Percentiles rank a stretch among this genome's conserved stretches.
phyloP scores from a whole-genome alignment of 495 filamentous ascomycete genomes.

The Hyaloscypha variabilis region DNA sequence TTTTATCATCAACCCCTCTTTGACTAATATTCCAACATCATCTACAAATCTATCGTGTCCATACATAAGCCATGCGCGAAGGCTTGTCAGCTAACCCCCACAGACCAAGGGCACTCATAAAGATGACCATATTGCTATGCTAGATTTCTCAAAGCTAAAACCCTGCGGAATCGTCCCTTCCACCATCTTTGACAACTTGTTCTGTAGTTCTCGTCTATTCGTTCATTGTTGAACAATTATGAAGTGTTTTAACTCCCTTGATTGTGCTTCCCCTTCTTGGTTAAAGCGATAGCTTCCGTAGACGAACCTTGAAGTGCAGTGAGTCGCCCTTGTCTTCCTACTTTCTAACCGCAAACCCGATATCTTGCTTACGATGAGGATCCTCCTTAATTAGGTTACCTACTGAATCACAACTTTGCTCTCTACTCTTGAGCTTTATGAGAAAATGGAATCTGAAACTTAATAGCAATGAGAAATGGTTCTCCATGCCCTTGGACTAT shows the following conservation, averaged over 20 bases:
- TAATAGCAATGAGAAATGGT: not conserved
- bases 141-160: not conserved
- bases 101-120: not conserved
- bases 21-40: no score
- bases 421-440: not conserved
- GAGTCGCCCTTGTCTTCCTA: not conserved
- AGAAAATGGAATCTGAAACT: not conserved
- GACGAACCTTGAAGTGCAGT: constrained; percentile 3
- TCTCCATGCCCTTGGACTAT: not conserved
- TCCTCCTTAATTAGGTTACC: constrained; percentile 22
- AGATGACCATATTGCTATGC: not conserved
- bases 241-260: not conserved
- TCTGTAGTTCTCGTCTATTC: not conserved
- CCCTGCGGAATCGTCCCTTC: no score
- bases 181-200: not conserved
- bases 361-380: constrained; percentile 8
- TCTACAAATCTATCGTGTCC: no score
- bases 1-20: no score
- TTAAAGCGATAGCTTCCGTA: not conserved
- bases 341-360: not conserved
- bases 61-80: no score
- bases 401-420: constrained; percentile 27
- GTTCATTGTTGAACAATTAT: not conserved
- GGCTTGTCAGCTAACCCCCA: no score
- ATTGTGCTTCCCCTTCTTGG: not conserved